phyloP scores from a whole-genome alignment of 352 stramenopile genomes.

The Globisporangium middletonii region DNA sequence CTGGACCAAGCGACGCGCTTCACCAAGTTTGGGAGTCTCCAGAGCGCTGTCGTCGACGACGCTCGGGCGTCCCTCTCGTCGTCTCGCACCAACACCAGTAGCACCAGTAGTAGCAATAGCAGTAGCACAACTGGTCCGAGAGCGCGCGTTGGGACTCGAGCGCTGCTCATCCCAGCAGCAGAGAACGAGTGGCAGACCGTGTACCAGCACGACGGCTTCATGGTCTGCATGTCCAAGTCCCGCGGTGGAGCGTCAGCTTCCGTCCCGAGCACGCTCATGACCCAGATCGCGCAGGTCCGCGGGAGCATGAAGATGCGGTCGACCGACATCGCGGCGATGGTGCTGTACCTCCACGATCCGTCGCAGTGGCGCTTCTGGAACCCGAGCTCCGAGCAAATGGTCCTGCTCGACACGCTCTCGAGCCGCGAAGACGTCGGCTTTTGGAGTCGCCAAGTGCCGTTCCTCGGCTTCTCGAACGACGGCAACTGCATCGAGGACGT shows the following conservation, averaged over 20 bases:
- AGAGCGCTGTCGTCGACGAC: neutral
- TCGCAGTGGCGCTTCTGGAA: constrained; percentile 15
- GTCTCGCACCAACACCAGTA: neutral
- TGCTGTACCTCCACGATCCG: constrained; percentile 21
- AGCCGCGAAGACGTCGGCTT: constrained; percentile 26
- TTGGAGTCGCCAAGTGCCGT: constrained; percentile 30
- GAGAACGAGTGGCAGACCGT: constrained; percentile 8
- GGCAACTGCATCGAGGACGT: constrained; percentile 9
- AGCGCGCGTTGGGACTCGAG: constrained; percentile 10
- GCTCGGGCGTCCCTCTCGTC: neutral
- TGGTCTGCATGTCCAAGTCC: constrained; percentile 10
- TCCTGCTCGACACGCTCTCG: constrained; percentile 23
- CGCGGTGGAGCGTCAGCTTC: neutral
- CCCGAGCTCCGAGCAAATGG: constrained; percentile 13
- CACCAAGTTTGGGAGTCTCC: constrained; percentile 20
- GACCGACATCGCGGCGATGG: constrained; percentile 12
- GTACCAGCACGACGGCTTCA: constrained; percentile 8
- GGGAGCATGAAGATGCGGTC: constrained; percentile 18
- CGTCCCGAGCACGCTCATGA: neutral
- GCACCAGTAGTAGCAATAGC: no score
- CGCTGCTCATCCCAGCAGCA: constrained; percentile 11
- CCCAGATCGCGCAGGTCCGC: constrained; percentile 18
- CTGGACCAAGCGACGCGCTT: constrained; percentile 25
- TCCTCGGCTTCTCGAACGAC: constrained; percentile 21
- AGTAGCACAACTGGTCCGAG: neutral